phyloP scores from a whole-genome alignment of 805 yeast species.

The Candida xiaguanensis region DNA sequence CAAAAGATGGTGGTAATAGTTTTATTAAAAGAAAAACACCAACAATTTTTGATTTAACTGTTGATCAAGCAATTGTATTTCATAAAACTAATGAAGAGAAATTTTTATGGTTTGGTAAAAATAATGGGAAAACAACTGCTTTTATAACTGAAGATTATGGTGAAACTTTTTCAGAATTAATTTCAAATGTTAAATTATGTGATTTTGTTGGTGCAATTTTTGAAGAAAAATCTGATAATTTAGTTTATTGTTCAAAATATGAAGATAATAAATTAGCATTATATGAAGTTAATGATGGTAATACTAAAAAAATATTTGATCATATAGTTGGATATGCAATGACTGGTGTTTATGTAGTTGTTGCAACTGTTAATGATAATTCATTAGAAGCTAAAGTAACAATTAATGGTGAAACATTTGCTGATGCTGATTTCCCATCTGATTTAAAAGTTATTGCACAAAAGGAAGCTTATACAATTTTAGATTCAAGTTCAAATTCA shows the following conservation, averaged over 20 bases:
- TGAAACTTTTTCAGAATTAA: conserved; percentile 48
- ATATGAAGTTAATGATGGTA: conserved; percentile 55
- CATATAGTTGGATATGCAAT: conserved; percentile 70
- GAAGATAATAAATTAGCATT: conserved; percentile 17
- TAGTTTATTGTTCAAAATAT: conserved; percentile 59
- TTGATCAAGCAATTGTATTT: conserved; percentile 50
- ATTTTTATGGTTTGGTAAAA: conserved; percentile 68
- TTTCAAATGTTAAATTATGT: conserved; percentile 57
- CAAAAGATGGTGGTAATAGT: conserved; percentile 63
- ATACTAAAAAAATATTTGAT: conserved; percentile 43
- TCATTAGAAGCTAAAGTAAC: conserved; percentile 67
- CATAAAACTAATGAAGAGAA: conserved; percentile 52
- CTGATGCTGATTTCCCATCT: conserved; percentile 74
- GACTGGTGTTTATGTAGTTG: conserved; percentile 71
- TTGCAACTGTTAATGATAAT: conserved; percentile 42
- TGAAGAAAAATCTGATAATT: conserved; percentile 39
- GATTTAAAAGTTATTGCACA: conserved; percentile 50
- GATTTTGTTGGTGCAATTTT: conserved; percentile 61
- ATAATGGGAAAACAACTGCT: conserved; percentile 55
- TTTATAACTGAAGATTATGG: conserved; percentile 71
- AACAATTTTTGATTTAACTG: conserved; percentile 36
- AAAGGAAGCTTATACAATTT: conserved; percentile 59
- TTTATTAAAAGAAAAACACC: conserved; percentile 52
- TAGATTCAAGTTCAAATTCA: conserved; percentile 69
- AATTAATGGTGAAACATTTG: conserved; percentile 71